Base-by-base conservation (phyloP, 805 yeast species). In the Lipomyces sp. region DNA sequence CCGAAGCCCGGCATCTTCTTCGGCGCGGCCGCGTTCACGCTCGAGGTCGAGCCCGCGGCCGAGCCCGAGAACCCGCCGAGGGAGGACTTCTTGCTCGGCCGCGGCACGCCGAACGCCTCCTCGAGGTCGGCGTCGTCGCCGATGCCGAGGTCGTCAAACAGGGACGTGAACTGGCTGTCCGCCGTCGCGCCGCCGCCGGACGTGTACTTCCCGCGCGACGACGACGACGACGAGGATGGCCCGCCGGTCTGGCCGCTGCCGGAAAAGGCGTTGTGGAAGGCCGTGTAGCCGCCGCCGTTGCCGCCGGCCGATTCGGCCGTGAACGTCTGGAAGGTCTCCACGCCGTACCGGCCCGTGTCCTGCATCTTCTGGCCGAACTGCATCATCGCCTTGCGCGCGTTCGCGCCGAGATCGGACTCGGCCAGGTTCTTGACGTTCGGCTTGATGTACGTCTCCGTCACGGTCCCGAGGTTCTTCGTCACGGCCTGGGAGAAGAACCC, bases 301-400 rank as follows among this genome's bases (percentile, higher is more conserved):
- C 35, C 23, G 14, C 36, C 34, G 23, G 40, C 39, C 19, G 28
- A 38, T 14, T 45, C 40, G 35, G 63, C 61, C 2, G 88, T 82
- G 63, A 82, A 80, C 16, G 73, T 72, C 55, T 74, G 76, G 62
- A 79, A 76, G n/a, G 83, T 81, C 57, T 82, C 84, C 47, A 80
- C 81, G 24, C 95, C 86, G 59, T 80, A 81, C 53, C 74, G 77
- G 31, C 95, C 85, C 0, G 96, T 87, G 60, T 89, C 95, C 66
- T 86, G 95, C 72, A 91, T 85, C 64, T 82, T 88, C 65, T 86
- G 95, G 42, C 97, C 96, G 71, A 91, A 93, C 73, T 93, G 97
- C 52, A 87, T 83, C 78, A 95, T 86, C n/a, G 98, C 98, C 60
- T 88, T 80, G 57, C 78, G 81, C 3, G 98, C 93, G 64, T 88